Conservation (phyloP, 2,329 filamentous ascomycete species). For the Ophiobolus disseminans region DNA sequence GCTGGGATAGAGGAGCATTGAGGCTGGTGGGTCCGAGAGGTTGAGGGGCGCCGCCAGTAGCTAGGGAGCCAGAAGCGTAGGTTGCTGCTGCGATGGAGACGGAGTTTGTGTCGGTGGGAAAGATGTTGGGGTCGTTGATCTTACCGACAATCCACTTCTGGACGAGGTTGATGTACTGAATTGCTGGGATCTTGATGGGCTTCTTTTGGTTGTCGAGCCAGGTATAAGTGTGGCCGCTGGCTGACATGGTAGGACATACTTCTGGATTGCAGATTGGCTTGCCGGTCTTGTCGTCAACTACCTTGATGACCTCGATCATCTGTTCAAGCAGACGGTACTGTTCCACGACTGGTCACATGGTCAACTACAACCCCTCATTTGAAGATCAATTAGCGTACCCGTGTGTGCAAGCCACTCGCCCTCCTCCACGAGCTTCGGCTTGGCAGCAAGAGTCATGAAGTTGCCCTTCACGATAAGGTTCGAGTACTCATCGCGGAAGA, state of each 20-base stretch:
- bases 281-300: constrained; percentile 78
- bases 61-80: constrained; percentile 62
- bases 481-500: constrained; percentile 77
- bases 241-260: constrained; percentile 90
- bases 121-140: constrained; percentile 86
- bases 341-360: constrained; percentile 74
- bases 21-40: constrained; percentile 55
- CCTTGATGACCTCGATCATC: constrained; percentile 87
- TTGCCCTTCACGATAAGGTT: constrained; percentile 95
- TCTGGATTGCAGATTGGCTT: constrained; percentile 81
- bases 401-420: constrained; percentile 97
- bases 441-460: constrained; percentile 93
- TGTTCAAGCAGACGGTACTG: constrained; percentile 89
- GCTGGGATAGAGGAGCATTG: constrained; percentile 65
- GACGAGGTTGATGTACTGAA: constrained; percentile 93
- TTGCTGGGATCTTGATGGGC: constrained; percentile 89
- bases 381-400: constrained; percentile 58
- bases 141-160: constrained; percentile 98
- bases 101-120: constrained; percentile 82
- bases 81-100: constrained; percentile 69
- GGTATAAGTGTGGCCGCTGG: constrained; percentile 91
- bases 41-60: constrained; percentile 53
- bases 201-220: constrained; percentile 90
- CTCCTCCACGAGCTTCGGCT: constrained; percentile 90
- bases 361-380: constrained; percentile 20